Percentiles rank a stretch among this genome's conserved stretches.
Conservation (phyloP, 2,329 filamentous ascomycete species). For the Lachnum nothofagi region DNA sequence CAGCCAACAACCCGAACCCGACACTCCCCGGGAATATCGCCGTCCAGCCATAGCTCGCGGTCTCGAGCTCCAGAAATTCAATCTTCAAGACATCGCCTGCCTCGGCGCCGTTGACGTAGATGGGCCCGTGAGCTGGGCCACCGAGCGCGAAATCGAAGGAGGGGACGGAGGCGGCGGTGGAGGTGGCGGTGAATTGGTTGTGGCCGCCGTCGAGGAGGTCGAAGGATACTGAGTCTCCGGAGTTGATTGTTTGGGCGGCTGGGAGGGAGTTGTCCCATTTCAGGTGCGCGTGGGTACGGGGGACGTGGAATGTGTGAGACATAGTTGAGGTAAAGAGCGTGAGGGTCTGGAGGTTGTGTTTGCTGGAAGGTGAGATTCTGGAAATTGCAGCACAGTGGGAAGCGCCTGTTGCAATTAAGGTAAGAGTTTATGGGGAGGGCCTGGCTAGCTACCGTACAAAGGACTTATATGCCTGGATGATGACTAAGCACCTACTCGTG, state of each 20-base stretch:
- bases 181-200: conserved; percentile 43
- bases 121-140: conserved; percentile 48
- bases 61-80: conserved; percentile 43
- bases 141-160: conserved; percentile 39
- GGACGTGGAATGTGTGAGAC: conserved; percentile 19
- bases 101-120: conserved; percentile 44
- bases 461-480: too few species aligned
- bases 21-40: conserved; percentile 45
- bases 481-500: too few species aligned
- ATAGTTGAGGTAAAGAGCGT: conserved; percentile 1
- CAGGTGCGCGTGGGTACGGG: conserved; percentile 34
- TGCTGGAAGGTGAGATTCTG: too few species aligned
- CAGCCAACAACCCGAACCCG: conserved; percentile 44
- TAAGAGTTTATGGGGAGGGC: too few species aligned
- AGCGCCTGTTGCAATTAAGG: too few species aligned
- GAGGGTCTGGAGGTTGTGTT: too few species aligned
- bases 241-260: conserved; percentile 43
- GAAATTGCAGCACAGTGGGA: too few species aligned
- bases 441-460: too few species aligned
- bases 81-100: conserved; percentile 49
- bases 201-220: conserved; percentile 47
- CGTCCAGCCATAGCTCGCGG: conserved; percentile 48
- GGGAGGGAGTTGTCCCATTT: conserved; percentile 45
- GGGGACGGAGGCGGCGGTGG: conserved; percentile 37
- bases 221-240: conserved; percentile 44